Evolutionary conservation across 2,329 filamentous ascomycete species (phyloP).

Genomic region (Diaporthe batatas): DNA sequence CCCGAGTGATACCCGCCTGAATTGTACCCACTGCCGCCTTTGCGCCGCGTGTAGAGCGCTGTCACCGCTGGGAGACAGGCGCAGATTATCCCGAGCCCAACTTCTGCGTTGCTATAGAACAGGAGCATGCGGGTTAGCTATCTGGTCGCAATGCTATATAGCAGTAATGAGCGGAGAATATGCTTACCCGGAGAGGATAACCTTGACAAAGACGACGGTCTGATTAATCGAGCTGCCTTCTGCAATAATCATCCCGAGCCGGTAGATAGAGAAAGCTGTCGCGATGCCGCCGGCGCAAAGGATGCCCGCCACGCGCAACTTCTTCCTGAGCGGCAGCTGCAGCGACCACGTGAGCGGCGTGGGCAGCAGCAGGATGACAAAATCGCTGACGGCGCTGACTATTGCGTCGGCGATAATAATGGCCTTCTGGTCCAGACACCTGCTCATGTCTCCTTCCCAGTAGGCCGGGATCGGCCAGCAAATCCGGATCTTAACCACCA

Average conservation of each 20-base stretch:
- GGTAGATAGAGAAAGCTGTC: slow-evolving; percentile 50
- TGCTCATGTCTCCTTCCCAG: slow-evolving; percentile 51
- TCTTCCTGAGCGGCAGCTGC: slow-evolving; percentile 48
- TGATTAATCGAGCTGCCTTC: slow-evolving; percentile 46
- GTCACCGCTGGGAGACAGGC: slow-evolving; percentile 50
- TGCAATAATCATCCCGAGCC: slow-evolving; percentile 47
- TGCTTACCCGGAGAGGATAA: slow-evolving; percentile 46
- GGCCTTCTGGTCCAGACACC: slow-evolving; percentile 53
- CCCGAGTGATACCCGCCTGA: slow-evolving; percentile 18
- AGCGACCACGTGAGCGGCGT: slow-evolving; percentile 50
- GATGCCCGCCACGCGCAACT: slow-evolving; percentile 49
- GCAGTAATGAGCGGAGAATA: not conserved
- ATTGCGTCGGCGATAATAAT: slow-evolving; percentile 51
- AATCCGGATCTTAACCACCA: slow-evolving; percentile 42
- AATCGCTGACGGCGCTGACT: slow-evolving; percentile 35
- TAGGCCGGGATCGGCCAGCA: slow-evolving; percentile 58
- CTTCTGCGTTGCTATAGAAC: slow-evolving; percentile 48
- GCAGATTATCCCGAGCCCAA: slow-evolving; percentile 51
- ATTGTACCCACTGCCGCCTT: slow-evolving; percentile 21
- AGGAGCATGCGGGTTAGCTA: not conserved
- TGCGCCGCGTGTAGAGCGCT: slow-evolving; percentile 42
- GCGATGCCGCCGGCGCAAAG: slow-evolving; percentile 51
- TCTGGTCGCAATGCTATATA: too few species aligned
- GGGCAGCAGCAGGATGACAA: slow-evolving; percentile 34
- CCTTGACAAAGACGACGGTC: slow-evolving; percentile 48